A percentile compares a stretch with the other conserved stretches of the same genome.
Conservation (phyloP, 495 filamentous ascomycete genomes). For the Aspergillus hancockii region DNA sequence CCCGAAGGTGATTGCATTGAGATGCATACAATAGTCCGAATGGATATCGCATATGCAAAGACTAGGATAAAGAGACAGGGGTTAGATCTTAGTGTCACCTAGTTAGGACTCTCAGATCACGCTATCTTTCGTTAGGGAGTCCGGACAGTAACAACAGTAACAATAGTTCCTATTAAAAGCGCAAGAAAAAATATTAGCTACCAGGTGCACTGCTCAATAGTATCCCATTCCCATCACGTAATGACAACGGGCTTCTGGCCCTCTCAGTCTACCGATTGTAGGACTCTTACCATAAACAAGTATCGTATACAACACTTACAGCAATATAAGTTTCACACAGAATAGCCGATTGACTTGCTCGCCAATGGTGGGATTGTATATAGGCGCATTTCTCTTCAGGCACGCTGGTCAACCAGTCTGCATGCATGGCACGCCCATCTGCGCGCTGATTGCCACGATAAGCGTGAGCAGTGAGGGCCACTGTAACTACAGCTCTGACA, state of each 20-base stretch:
- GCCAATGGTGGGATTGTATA: not conserved
- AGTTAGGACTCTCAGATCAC: slow-evolving; percentile 8
- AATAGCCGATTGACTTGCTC: no score
- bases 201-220: not conserved
- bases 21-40: slow-evolving; percentile 23
- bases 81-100: slow-evolving; percentile 12
- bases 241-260: no score
- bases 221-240: not conserved
- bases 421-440: not conserved
- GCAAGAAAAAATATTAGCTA: not conserved
- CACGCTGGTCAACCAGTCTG: no score
- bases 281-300: not conserved
- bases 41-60: slow-evolving; percentile 19
- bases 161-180: not conserved
- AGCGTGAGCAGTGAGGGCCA: not conserved
- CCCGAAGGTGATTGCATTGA: slow-evolving; percentile 16
- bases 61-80: slow-evolving; percentile 13
- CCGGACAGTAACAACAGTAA: not conserved
- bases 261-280: not conserved
- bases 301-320: no score
- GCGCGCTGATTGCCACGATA: not conserved
- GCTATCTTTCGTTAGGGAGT: not conserved
- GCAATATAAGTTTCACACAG: no score
- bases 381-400: not conserved
- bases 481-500: not conserved